Conservation (phyloP, 305 asterid species). For the Solanum hybrid region DNA sequence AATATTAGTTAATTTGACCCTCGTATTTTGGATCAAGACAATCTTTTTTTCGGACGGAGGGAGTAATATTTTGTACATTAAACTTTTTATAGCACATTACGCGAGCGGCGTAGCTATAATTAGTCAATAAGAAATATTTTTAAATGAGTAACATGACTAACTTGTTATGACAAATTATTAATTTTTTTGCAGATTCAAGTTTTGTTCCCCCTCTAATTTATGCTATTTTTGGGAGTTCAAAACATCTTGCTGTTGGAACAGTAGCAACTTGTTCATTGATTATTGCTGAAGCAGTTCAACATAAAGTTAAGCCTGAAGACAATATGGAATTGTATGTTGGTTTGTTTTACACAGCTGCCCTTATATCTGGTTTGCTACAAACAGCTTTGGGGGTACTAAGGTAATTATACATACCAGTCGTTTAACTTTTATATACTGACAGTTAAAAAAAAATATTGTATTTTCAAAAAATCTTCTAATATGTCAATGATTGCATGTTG, state of each 20-base stretch:
- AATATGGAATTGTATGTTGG: conserved; percentile 33
- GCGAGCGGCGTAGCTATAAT: not conserved
- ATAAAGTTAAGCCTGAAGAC: conserved; percentile 23
- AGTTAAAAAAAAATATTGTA: too few relatives aligned
- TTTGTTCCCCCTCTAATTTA: conserved; percentile 81
- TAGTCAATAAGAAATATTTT: not conserved
- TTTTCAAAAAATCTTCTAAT: too few relatives aligned
- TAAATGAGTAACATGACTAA: not conserved
- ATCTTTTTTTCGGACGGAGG: not conserved
- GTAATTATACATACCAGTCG: conserved; percentile 7
- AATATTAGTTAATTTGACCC: not conserved
- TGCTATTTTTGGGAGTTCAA: conserved; percentile 69
- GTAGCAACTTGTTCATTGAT: conserved; percentile 84
- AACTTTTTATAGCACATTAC: not conserved
- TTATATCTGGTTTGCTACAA: conserved; percentile 62
- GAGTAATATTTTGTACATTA: not conserved
- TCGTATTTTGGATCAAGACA: too few relatives aligned
- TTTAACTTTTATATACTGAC: not conserved
- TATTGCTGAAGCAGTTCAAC: conserved; percentile 43
- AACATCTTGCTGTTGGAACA: conserved; percentile 84
- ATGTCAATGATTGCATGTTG: not conserved
- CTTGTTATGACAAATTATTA: not conserved
- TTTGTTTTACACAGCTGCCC: conserved; percentile 57
- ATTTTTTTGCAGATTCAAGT: conserved; percentile 58
- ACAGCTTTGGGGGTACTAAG: conserved; percentile 47